Evolutionary conservation across 139 green algal genomes (phyloP), one percentile per base, ranked within the genome.

Genomic region (Micractinium sp.): DNA sequence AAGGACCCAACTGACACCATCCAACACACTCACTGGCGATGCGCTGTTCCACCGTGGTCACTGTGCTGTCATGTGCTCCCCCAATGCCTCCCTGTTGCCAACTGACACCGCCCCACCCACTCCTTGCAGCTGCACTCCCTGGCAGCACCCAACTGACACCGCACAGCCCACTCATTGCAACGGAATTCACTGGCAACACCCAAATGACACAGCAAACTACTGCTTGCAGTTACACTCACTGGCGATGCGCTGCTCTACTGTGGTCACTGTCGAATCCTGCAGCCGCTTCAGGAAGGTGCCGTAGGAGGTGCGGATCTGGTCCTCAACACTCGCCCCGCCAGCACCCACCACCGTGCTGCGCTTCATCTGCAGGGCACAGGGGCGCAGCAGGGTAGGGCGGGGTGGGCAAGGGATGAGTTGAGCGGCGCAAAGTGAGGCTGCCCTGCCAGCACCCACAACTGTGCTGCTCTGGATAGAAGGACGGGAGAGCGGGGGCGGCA

Each of bases 221-320:
- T 25, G 38, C 77, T 66, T 39, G 41, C n/a, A 41, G n/a, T n/a
- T n/a, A 15, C 9, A 76, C 82, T 77, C 82, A 87, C 91, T 66
- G 1, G 95, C 94, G 47, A 98, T 27, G 0, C 95, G 93, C 73
- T 94, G 33, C 90, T 98, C 94, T 7, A 98, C 90, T 2, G 79
- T 76, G 4, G 85, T 86, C 18, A 97, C 92, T 0, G 97, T 74
- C 0, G 79, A n/a, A 87, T 98, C 95, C 79, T 94, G 91, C 25
- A 93, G 88, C 7, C 95, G 93, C 69, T 85, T 87, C 27, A 98
- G 87, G 85, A 98, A 98, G 9, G 93, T 96, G 81, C 96, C 96
- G 76, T 97, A 98, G 82, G 88, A 95, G 20, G 96, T 98, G 13
- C 96, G 90, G 61, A 97, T 95, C 86, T 90, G 85, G 85, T 97